These are phyloP conservation scores for Alternaria atra DNA, from an alignment of 2,329 filamentous ascomycete species.

Conservation along the genomic window DNA sequence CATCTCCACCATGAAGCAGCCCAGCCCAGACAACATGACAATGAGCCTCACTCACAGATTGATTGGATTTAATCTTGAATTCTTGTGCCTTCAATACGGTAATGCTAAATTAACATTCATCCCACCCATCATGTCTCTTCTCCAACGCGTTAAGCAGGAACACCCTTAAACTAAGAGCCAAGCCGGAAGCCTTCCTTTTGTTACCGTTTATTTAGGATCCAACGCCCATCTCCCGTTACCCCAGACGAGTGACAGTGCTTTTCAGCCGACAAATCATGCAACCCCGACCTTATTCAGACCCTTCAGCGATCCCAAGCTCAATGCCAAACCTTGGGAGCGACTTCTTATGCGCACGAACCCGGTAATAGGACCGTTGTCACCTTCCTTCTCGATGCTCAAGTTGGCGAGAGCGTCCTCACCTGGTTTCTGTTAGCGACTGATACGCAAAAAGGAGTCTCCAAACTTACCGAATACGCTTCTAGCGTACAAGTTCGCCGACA, in stretches of 20 bases:
- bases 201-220: neutral
- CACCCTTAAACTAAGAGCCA: conserved; percentile 2
- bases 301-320: conserved; percentile 94
- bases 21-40: neutral
- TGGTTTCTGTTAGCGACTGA: conserved; percentile 52
- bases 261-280: conserved; percentile 25
- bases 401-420: conserved; percentile 98
- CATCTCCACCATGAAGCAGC: neutral
- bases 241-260: neutral
- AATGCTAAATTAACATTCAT: conserved; percentile 24
- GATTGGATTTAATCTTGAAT: neutral
- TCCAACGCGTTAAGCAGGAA: neutral
- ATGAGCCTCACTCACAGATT: neutral
- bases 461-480: conserved; percentile 96
- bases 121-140: conserved; percentile 1
- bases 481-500: conserved; percentile 96
- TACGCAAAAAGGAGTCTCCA: neutral
- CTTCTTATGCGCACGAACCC: conserved; percentile 98
- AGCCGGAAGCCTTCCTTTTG: conserved; percentile 17
- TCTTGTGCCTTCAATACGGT: conserved; percentile 19
- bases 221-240: neutral
- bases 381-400: conserved; percentile 96
- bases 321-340: conserved; percentile 90
- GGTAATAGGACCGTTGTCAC: conserved; percentile 91
- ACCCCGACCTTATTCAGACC: conserved; percentile 72